These are phyloP conservation scores for Ampelocalamus luodianensis DNA, from an alignment of 176 grass and related monocot species.

Conservation along the genomic window DNA sequence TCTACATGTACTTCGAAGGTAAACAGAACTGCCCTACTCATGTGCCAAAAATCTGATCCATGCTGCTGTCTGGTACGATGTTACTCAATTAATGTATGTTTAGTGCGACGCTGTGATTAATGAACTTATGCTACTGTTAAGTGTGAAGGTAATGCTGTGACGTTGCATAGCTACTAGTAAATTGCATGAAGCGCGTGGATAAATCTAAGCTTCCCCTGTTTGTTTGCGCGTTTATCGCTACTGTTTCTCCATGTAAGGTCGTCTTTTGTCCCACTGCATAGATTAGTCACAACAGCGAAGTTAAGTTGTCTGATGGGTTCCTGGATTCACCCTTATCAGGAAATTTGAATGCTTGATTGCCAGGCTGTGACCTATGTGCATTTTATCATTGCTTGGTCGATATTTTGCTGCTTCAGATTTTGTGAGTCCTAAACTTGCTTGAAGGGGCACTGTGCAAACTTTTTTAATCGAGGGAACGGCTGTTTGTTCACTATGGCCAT, in stretches of 20 bases:
- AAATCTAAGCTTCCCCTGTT: background rate
- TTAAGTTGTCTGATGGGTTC: background rate
- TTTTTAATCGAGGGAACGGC: background rate
- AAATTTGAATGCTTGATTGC: background rate
- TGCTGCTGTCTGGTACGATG: background rate
- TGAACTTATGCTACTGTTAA: background rate
- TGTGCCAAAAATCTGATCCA: background rate
- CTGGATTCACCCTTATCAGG: background rate
- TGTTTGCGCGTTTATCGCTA: background rate
- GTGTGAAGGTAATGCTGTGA: background rate
- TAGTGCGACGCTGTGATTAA: background rate
- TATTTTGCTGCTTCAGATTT: background rate
- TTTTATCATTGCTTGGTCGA: background rate
- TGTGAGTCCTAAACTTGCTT: background rate
- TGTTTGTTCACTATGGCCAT: background rate
- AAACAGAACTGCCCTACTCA: slow-evolving; percentile 14
- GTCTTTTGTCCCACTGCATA: background rate
- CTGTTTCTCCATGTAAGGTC: background rate
- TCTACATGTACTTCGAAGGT: slow-evolving; percentile 82
- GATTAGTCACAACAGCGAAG: background rate
- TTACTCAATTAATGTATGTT: too few species aligned
- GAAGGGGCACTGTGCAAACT: too few species aligned
- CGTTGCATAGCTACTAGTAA: background rate
- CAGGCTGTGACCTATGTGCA: too few species aligned
- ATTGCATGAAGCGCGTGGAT: too few species aligned